These are phyloP conservation scores for Serendipita sp. DNA, from an alignment of 768 basidiomycete species.

Conservation along the genomic window DNA sequence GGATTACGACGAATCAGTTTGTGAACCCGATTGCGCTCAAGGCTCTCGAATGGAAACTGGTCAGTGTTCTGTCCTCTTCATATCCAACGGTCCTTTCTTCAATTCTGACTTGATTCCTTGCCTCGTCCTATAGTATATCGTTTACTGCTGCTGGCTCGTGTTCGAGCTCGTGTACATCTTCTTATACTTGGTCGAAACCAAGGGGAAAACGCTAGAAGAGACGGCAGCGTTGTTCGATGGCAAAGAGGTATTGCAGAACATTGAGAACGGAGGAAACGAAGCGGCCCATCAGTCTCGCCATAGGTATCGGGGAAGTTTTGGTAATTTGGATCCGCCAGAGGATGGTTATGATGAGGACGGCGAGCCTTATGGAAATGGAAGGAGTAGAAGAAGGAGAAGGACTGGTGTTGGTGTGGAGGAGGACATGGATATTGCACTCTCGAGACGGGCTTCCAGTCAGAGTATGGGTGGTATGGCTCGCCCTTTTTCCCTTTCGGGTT, in stretches of 20 bases:
- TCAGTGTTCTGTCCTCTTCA: constrained; percentile 11
- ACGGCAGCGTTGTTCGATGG: constrained; percentile 59
- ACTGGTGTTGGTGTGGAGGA: too few relatives aligned
- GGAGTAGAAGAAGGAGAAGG: neutral
- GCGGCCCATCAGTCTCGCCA: constrained; percentile 22
- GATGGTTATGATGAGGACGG: too few relatives aligned
- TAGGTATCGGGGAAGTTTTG: neutral
- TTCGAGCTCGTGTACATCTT: constrained; percentile 44
- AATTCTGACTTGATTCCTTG: too few relatives aligned
- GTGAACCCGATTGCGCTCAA: constrained; percentile 61
- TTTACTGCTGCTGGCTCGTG: constrained; percentile 46
- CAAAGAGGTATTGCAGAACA: constrained; percentile 26
- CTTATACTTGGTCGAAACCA: constrained; percentile 43
- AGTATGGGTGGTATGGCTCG: too few relatives aligned
- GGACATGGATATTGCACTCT: neutral
- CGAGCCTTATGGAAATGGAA: neutral
- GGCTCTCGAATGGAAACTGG: constrained; percentile 27
- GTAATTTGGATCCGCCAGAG: too few relatives aligned
- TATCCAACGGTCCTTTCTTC: too few relatives aligned
- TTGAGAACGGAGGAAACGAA: constrained; percentile 30
- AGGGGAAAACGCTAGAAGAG: constrained; percentile 46
- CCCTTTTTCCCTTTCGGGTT: too few relatives aligned
- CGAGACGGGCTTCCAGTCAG: neutral
- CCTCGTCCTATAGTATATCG: constrained; percentile 28
- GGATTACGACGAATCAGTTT: constrained; percentile 63